phyloP scores from a whole-genome alignment of 306 rosid genomes.

The Vigna hirtella region DNA sequence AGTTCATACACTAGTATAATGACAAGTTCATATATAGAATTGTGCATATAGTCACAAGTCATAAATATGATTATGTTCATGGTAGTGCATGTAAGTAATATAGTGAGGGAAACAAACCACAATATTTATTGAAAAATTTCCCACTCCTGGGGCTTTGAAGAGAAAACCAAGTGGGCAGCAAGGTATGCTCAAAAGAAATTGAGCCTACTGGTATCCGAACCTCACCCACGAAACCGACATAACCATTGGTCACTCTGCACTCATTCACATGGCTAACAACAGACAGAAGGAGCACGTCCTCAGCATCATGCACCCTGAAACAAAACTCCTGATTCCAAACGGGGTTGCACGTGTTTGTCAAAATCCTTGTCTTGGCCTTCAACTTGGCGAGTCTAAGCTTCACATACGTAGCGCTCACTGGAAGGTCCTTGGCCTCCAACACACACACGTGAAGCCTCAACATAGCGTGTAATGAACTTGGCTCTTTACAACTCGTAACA shows the following conservation, averaged over 20 bases:
- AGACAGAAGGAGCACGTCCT: conserved; percentile 64
- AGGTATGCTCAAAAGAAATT: conserved; percentile 58
- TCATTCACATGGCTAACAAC: conserved; percentile 50
- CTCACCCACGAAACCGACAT: conserved; percentile 60
- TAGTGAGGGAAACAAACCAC: conserved; percentile 60
- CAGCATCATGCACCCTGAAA: conserved; percentile 58
- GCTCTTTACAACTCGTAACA: not conserved
- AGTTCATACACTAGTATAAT: too few species aligned
- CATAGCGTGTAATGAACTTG: not conserved
- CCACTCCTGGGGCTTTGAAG: conserved; percentile 56
- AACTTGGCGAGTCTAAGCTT: conserved; percentile 71
- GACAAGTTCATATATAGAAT: too few species aligned
- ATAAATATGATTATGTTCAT: not conserved
- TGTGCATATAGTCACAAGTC: too few species aligned
- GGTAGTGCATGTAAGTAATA: not conserved
- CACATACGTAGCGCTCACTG: conserved; percentile 60
- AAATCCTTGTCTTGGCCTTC: conserved; percentile 64
- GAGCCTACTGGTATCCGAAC: conserved; percentile 60
- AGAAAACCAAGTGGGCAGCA: conserved; percentile 80
- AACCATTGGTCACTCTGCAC: conserved; percentile 45
- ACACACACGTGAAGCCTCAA: conserved; percentile 74
- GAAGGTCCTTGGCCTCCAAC: conserved; percentile 71
- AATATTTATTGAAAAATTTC: conserved; percentile 56
- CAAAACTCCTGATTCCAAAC: conserved; percentile 83
- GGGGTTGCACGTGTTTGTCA: conserved; percentile 55